Conservation (phyloP, 345 rosid species). For the Physaria fendleri region DNA sequence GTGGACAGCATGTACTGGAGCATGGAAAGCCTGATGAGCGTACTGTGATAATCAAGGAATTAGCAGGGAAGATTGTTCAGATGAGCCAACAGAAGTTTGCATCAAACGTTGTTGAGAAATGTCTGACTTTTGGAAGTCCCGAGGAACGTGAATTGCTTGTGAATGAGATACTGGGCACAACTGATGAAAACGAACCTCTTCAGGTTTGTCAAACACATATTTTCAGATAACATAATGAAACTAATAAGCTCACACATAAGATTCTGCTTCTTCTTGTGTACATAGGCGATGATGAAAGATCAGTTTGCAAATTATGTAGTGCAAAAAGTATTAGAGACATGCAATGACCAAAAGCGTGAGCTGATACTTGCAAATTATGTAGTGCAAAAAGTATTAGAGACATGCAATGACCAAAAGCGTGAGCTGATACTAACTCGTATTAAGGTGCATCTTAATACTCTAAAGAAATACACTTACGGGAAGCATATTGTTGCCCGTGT, state of each 20-base stretch:
- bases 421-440: too few relatives aligned
- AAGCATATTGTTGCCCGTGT: constrained; percentile 97
- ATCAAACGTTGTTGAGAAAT: constrained; percentile 88
- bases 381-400: too few relatives aligned
- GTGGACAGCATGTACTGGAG: constrained; percentile 81
- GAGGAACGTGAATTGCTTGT: constrained; percentile 67
- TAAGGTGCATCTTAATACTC: constrained; percentile 77
- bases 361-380: too few relatives aligned
- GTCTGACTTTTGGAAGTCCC: constrained; percentile 73
- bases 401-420: too few relatives aligned
- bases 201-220: constrained; percentile 49
- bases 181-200: constrained; percentile 96
- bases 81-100: constrained; percentile 99
- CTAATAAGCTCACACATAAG: too few relatives aligned
- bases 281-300: constrained; percentile 94
- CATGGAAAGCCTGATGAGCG: constrained; percentile 91
- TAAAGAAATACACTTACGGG: constrained; percentile 93
- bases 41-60: constrained; percentile 54
- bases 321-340: constrained; percentile 94
- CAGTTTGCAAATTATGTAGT: constrained; percentile 98
- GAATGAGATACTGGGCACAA: constrained; percentile 92
- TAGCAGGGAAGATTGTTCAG: constrained; percentile 80
- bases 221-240: background rate
- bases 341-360: constrained; percentile 85
- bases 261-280: constrained; percentile 12